A percentile compares a stretch with the other conserved stretches of the same genome.
Evolutionary conservation across 1,284 basidiomycete species (phyloP).

Genomic region (Irpex rosettiformis): DNA sequence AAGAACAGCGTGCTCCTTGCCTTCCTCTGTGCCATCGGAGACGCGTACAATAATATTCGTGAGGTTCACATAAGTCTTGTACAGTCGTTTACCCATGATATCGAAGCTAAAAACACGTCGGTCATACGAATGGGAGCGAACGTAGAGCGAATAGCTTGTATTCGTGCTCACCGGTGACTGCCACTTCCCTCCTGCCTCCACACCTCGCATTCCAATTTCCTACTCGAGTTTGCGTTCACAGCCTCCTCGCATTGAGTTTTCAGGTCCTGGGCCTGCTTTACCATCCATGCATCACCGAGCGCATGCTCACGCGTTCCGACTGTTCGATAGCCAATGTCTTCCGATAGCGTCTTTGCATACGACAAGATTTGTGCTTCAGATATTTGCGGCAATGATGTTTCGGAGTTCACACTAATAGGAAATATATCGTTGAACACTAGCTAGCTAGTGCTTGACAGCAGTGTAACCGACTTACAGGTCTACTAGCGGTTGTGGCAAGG

Average conservation of each 20-base stretch:
- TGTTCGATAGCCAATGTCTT: conserved; percentile 88
- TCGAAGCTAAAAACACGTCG: conserved; percentile 60
- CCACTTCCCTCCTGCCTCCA: conserved; percentile 87
- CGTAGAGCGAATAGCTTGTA: not conserved
- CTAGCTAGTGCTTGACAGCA: no score
- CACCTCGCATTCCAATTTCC: conserved; percentile 80
- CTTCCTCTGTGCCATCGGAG: conserved; percentile 72
- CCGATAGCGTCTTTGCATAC: conserved; percentile 64
- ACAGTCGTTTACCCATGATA: conserved; percentile 80
- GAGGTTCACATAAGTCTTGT: conserved; percentile 89
- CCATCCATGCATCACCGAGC: conserved; percentile 82
- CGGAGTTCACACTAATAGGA: conserved; percentile 43
- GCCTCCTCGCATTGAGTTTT: conserved; percentile 58
- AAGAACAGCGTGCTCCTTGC: conserved; percentile 81
- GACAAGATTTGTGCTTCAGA: conserved; percentile 67
- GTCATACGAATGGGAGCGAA: not conserved
- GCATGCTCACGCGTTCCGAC: conserved; percentile 91
- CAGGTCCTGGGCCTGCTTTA: conserved; percentile 60
- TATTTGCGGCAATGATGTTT: conserved; percentile 59
- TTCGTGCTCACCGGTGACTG: conserved; percentile 65
- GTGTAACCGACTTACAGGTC: conserved; percentile 40
- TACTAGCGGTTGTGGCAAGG: conserved; percentile 36
- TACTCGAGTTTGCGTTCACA: conserved; percentile 40
- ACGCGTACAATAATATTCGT: conserved; percentile 89
- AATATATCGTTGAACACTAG: not conserved